These are phyloP conservation scores for Zoysia matrella DNA, from an alignment of 202 grass and related monocot species.

Conservation along the genomic window DNA sequence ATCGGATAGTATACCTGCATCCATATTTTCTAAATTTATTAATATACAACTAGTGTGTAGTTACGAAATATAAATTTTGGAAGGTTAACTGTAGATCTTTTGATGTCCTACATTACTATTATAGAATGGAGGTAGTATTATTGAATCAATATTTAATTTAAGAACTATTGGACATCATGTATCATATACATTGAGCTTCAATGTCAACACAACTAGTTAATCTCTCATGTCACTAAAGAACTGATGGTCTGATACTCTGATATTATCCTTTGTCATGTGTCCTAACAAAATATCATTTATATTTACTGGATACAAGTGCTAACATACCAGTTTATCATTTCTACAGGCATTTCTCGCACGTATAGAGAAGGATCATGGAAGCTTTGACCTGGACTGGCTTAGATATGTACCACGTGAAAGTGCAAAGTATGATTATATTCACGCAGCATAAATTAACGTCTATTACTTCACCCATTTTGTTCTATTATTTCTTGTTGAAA, in stretches of 20 bases:
- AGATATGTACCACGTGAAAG: conserved; percentile 62
- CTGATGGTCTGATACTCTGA: not conserved
- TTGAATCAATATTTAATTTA: not conserved
- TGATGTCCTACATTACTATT: conserved; percentile 4
- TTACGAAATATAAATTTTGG: conserved; percentile 4
- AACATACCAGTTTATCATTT: conserved; percentile 37
- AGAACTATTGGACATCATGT: conserved; percentile 16
- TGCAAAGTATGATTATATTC: conserved; percentile 66
- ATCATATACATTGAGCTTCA: conserved; percentile 22
- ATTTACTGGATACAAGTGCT: conserved; percentile 19
- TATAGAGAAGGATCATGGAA: conserved; percentile 77
- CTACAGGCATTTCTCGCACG: conserved; percentile 71
- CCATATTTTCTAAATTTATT: not conserved
- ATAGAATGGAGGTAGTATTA: not conserved
- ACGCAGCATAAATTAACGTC: conserved; percentile 26
- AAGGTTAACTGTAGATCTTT: not conserved
- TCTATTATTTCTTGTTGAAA: conserved; percentile 24
- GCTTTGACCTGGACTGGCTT: conserved; percentile 91
- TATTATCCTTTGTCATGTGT: not conserved
- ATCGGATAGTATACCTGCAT: not conserved
- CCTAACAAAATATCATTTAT: conserved; percentile 12
- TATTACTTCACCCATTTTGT: conserved; percentile 32
- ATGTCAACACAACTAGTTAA: conserved; percentile 1
- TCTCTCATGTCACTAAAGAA: not conserved
- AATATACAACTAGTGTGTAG: conserved; percentile 1